Base-by-base conservation (phyloP, 2,329 filamentous ascomycete genomes). In the Pestalotiopsis fici region DNA sequence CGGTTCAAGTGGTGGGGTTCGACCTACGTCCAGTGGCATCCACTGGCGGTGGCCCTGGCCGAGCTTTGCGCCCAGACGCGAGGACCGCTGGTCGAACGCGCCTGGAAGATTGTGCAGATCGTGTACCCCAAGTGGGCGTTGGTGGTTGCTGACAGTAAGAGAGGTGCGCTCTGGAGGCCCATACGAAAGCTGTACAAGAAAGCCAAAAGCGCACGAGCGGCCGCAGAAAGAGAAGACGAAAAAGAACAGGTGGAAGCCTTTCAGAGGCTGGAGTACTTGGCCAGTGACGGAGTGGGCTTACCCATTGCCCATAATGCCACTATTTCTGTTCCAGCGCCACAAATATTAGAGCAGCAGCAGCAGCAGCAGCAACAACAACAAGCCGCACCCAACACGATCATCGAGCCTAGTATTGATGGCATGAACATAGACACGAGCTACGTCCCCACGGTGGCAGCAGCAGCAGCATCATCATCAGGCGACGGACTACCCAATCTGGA, bases 21-120 rank as follows among this genome's bases (percentile, higher is more conserved):
- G 15, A 82, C 78, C 1, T 87, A 85, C 74, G 82, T 86, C 15
- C 85, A 86, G 67, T 88, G 86, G 86, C 86, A 88, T 69, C 81
- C 85, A 7, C 76, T 88, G 0, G 84, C 86, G 1, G 84, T 87
- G 6, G 81, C 83, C 1, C 75, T 87, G 15, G 85, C 85, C 1
- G 85, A 87, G 69, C 78, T 88, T 25, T 87, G 85, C 71, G 76
- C 80, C 3, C 83, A 83, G 70, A 82, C 83, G 3, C 76, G 78
- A 47, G 84, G 83, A 6, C 78, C 79, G 23, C 74, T 83, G 35
- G 84, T 82, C 18, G 80, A 84, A 4, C 78, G 82, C 63, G 85
- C 86, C 0, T 88, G 86, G 86, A 70, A 66, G 18, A 77, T 83
- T 23, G 78, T 88, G 27, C 83, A 88, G 7, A 71, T 72, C 23